Evolutionary conservation across 371 early-diverging fungal genomes (phyloP), one percentile per base, ranked within the genome.

Genomic region (Fennellomyces sp.): DNA sequence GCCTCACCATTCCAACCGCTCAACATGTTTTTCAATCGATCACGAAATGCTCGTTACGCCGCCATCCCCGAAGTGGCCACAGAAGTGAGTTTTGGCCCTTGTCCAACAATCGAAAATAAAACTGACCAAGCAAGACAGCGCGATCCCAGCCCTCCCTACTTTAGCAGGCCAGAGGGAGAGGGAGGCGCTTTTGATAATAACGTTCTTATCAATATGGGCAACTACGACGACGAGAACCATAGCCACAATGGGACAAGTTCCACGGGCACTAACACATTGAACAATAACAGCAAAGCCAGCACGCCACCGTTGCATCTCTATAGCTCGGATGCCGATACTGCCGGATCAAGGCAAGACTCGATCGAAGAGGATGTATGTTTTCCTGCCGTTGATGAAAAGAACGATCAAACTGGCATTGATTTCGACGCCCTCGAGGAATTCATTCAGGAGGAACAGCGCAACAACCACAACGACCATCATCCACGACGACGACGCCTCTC

Each of bases 311-410:
- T 67, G 7, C 58, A 69, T 31, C 35, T 67, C 26, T 67, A 67
- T 26, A 63, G 56, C 38, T 65, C 65, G 15, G 65, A 65, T 45
- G 65, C 51, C 12, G 65, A 65, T 21, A 65, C 65, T 5, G 65
- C 61, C 6, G 61, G 56, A 19, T 61, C 61, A 45, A 49, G 51
- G 5, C 51, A 55, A 52, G 73, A 61, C 30, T 61, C 73, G 3
- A 66, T 73, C 1, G 78, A 78, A 52, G 75, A 60, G 5, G 79
- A 78, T 48, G 79, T 78, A 1, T 78, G 79, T 42, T 78, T 78
- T 29, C 78, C 78, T 10, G 61, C 70, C 19, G 64, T 70, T 2
- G 69, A 60, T 19, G 75, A 70, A 39, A 70, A 70, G 29, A 64
- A 70, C 19, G 74, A 74, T 26, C 33, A 61, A 12, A 55, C 49